Evolutionary conservation across 2,329 filamentous ascomycete genomes (phyloP).

Genomic region (Fusarium sp.): DNA sequence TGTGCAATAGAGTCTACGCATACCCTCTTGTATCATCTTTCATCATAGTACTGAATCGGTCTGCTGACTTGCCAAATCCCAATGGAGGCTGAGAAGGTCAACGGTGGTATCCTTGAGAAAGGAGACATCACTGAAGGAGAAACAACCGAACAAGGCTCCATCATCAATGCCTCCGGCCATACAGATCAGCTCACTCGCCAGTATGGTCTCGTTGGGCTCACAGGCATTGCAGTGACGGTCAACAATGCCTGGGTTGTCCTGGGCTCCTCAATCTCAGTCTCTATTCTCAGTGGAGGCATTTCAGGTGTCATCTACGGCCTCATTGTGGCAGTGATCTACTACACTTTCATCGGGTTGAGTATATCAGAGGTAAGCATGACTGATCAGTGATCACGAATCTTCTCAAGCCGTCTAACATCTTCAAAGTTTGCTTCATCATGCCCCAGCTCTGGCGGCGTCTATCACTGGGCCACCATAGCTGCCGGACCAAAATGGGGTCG

Average conservation of each 20-base stretch:
- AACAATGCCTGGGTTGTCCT: constrained; percentile 42
- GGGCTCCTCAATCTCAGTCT: constrained; percentile 38
- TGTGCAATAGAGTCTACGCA: rapidly evolving
- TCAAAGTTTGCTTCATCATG: constrained; percentile 35
- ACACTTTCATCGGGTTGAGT: constrained; percentile 36
- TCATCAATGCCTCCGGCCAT: constrained; percentile 33
- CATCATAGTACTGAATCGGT: too few species aligned
- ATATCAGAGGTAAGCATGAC: constrained; percentile 31
- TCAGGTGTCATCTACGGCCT: constrained; percentile 39
- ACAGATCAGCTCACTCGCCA: constrained; percentile 34
- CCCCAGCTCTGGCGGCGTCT: constrained; percentile 36
- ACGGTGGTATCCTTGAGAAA: constrained; percentile 7
- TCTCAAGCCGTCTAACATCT: too few species aligned
- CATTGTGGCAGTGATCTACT: constrained; percentile 34
- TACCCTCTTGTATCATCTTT: background rate
- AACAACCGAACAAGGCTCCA: constrained; percentile 12
- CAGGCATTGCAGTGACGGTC: constrained; percentile 39
- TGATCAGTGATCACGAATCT: too few species aligned
- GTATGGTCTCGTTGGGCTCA: constrained; percentile 37
- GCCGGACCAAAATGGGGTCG: constrained; percentile 38
- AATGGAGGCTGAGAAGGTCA: constrained; percentile 15
- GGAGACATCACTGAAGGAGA: constrained; percentile 11
- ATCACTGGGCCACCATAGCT: constrained; percentile 39
- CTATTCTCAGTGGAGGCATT: constrained; percentile 32
- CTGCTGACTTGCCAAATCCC: too few species aligned